These are phyloP conservation scores for Penicillium paxilli DNA, from an alignment of 495 filamentous ascomycete species.

Conservation along the genomic window DNA sequence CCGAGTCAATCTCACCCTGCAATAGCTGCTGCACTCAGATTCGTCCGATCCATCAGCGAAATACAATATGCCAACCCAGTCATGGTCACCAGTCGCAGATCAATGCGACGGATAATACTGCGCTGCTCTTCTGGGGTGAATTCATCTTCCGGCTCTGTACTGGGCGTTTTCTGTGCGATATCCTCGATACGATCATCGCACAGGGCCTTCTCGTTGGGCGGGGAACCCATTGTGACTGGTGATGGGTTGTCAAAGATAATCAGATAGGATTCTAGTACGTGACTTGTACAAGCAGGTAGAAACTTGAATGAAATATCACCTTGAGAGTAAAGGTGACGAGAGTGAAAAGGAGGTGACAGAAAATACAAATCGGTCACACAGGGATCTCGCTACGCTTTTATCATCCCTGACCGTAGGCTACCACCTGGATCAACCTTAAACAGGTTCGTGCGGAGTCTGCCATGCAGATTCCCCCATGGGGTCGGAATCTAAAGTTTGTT, in stretches of 20 bases:
- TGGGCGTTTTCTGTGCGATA: conserved; percentile 14
- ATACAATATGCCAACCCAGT: conserved; percentile 66
- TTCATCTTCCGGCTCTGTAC: conserved; percentile 38
- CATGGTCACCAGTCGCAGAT: conserved; percentile 62
- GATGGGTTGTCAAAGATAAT: background rate
- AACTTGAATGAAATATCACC: too few species aligned
- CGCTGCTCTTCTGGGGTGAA: conserved; percentile 36
- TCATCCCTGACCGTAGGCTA: background rate
- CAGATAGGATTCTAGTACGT: too few species aligned
- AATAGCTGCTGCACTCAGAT: conserved; percentile 62
- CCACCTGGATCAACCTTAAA: too few species aligned
- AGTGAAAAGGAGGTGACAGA: background rate
- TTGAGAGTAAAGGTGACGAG: background rate
- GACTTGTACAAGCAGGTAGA: too few species aligned
- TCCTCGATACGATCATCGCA: conserved; percentile 34
- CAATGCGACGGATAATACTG: conserved; percentile 59
- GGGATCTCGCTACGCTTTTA: background rate
- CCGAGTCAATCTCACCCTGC: conserved; percentile 50
- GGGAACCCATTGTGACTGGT: background rate
- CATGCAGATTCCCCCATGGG: background rate
- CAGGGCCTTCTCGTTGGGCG: conserved; percentile 25
- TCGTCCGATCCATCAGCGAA: conserved; percentile 68
- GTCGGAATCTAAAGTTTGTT: background rate
- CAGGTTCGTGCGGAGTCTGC: background rate
- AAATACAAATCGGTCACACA: background rate